phyloP scores from a whole-genome alignment of 1,284 basidiomycete genomes.

The Apiotrichum siamense region DNA sequence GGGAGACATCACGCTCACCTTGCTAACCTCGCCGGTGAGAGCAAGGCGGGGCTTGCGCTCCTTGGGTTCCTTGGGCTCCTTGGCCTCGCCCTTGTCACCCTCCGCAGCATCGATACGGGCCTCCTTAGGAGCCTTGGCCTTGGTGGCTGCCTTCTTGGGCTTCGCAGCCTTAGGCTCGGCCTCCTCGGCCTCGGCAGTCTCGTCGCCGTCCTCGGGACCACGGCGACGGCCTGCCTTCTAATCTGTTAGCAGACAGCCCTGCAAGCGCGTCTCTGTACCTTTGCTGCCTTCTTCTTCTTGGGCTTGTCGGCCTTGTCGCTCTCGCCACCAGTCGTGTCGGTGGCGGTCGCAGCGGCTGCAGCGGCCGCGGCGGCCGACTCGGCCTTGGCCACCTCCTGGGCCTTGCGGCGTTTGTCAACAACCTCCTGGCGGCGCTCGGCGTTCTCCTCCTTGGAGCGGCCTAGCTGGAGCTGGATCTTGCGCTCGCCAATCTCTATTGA shows the following conservation, averaged over 20 bases:
- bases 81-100: conserved; percentile 20
- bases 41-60: conserved; percentile 41
- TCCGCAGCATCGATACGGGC: conserved; percentile 32
- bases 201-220: conserved; percentile 40
- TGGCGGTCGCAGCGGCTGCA: conserved; percentile 43
- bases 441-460: conserved; percentile 80
- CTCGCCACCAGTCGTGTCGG: conserved; percentile 40
- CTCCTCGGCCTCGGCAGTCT: conserved; percentile 22
- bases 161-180: conserved; percentile 15
- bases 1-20: conserved; percentile 47
- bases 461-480: conserved; percentile 77
- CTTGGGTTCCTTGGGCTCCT: conserved; percentile 42
- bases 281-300: conserved; percentile 35
- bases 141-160: conserved; percentile 20
- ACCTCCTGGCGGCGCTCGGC: conserved; percentile 51
- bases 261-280: conserved; percentile 19
- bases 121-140: conserved; percentile 29
- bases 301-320: conserved; percentile 23
- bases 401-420: conserved; percentile 26
- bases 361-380: conserved; percentile 47
- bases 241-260: background rate
- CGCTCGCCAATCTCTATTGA: conserved; percentile 70
- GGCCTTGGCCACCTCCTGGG: conserved; percentile 29
- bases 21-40: conserved; percentile 59
- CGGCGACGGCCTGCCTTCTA: conserved; percentile 34